Percentiles rank a stretch among this genome's conserved stretches.
Evolutionary conservation across 2,329 filamentous ascomycete genomes (phyloP).

Genomic region (Pseudocercospora musae): DNA sequence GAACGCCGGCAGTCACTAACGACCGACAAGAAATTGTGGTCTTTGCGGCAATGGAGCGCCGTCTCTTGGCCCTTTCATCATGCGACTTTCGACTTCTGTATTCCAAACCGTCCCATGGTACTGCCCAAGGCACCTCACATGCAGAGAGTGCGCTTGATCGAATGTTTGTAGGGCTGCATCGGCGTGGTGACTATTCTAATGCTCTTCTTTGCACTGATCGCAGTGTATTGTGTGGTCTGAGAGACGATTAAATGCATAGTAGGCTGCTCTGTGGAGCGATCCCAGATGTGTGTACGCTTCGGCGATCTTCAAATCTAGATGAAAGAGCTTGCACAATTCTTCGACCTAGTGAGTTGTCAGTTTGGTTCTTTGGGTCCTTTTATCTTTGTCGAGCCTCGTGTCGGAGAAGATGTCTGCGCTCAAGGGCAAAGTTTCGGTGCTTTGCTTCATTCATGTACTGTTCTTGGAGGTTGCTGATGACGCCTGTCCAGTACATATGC

Average conservation of each 20-base stretch:
- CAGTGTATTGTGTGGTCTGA: not conserved
- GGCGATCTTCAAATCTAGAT: not conserved
- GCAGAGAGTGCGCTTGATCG: not conserved
- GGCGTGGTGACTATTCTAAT: not conserved
- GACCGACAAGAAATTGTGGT: not conserved
- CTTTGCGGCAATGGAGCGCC: not conserved
- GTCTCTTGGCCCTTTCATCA: not conserved
- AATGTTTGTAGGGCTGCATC: not conserved
- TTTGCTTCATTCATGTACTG: no score
- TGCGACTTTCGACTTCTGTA: not conserved
- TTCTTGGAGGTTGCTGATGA: no score
- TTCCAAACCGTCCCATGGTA: not conserved
- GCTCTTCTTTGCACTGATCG: not conserved
- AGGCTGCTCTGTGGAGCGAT: not conserved
- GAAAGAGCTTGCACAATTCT: not conserved
- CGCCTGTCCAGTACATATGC: no score
- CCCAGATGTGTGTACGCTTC: not conserved
- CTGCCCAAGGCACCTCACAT: not conserved
- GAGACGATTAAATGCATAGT: not conserved
- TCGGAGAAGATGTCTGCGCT: no score
- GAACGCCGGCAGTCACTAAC: no score
- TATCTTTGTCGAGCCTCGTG: not conserved
- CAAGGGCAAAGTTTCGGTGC: no score
- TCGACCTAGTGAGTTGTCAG: not conserved
- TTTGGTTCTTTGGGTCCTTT: not conserved